Evolutionary conservation across 306 rosid genomes (phyloP).

Genomic region (Gastrolobium bilobum): DNA sequence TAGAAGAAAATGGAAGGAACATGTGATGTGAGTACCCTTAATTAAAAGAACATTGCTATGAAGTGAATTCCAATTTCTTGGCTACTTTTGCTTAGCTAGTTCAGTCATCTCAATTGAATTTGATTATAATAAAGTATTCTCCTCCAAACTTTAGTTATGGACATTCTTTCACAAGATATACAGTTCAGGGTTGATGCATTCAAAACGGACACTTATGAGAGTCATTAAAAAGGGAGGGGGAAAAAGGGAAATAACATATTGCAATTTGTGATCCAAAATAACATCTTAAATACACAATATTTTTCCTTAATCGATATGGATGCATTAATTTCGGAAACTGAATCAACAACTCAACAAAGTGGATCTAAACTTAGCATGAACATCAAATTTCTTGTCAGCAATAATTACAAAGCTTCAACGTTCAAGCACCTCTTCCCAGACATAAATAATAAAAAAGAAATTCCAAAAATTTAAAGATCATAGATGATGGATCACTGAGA

Average conservation of each 20-base stretch:
- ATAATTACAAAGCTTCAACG: constrained; percentile 5
- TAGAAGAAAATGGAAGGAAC: background rate
- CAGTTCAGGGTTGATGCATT: background rate
- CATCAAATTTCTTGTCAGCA: background rate
- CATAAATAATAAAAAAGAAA: background rate
- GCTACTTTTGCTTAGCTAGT: background rate
- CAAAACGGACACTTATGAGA: constrained; percentile 8
- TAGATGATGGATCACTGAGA: background rate
- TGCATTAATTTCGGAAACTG: constrained; percentile 8
- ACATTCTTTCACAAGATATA: background rate
- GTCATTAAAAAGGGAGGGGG: background rate
- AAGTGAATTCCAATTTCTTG: background rate
- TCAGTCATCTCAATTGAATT: background rate
- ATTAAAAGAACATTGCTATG: background rate
- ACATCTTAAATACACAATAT: background rate
- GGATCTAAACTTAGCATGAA: background rate
- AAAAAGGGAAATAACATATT: background rate
- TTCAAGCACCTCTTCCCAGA: background rate
- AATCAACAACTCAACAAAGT: constrained; percentile 6
- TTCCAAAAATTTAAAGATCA: background rate
- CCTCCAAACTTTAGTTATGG: background rate
- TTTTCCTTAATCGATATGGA: background rate
- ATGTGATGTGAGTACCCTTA: background rate
- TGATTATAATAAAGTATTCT: background rate
- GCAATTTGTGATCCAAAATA: background rate